phyloP scores from a whole-genome alignment of 148 eudicot genomes.

The Cornus suecica region DNA sequence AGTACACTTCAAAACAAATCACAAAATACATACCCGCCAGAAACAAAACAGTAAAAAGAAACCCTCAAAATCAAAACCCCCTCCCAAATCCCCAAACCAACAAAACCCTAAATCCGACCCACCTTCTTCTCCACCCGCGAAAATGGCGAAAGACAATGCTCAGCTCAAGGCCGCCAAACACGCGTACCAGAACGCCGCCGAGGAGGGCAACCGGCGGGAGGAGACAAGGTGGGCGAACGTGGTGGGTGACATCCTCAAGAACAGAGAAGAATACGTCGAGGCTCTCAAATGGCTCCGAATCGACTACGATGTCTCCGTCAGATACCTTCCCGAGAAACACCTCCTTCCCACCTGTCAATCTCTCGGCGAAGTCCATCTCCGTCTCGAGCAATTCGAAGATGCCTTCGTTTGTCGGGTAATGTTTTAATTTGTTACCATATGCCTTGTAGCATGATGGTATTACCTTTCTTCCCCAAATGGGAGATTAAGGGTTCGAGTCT shows the following conservation, averaged over 20 bases:
- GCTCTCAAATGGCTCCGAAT: slow-evolving; percentile 72
- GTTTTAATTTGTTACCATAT: too few relatives aligned
- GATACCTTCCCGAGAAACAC: slow-evolving; percentile 58
- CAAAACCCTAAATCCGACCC: not conserved
- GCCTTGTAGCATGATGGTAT: too few relatives aligned
- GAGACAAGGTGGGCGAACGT: slow-evolving; percentile 96
- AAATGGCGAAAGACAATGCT: slow-evolving; percentile 43
- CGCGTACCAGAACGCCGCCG: slow-evolving; percentile 52
- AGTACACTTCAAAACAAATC: slow-evolving; percentile 4
- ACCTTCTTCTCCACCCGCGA: not conserved
- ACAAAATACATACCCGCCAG: slow-evolving; percentile 8
- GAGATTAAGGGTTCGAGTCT: too few relatives aligned
- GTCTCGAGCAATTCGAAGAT: slow-evolving; percentile 45
- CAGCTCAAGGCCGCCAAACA: slow-evolving; percentile 53
- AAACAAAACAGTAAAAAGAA: not conserved
- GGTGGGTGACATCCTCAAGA: slow-evolving; percentile 69
- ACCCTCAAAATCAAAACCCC: not conserved
- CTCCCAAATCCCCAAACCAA: not conserved
- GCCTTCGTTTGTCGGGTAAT: slow-evolving; percentile 78
- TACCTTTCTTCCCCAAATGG: too few relatives aligned
- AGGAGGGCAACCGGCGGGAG: slow-evolving; percentile 64
- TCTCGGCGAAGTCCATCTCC: slow-evolving; percentile 76
- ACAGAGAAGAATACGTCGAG: slow-evolving; percentile 75
- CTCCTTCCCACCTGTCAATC: slow-evolving; percentile 85
- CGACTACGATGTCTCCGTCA: slow-evolving; percentile 62